A percentile compares a stretch with the other conserved stretches of the same genome.
These are phyloP conservation scores for Dissophora globulifera DNA, from an alignment of 192 early-diverging fungal genomes.

Conservation along the genomic window DNA sequence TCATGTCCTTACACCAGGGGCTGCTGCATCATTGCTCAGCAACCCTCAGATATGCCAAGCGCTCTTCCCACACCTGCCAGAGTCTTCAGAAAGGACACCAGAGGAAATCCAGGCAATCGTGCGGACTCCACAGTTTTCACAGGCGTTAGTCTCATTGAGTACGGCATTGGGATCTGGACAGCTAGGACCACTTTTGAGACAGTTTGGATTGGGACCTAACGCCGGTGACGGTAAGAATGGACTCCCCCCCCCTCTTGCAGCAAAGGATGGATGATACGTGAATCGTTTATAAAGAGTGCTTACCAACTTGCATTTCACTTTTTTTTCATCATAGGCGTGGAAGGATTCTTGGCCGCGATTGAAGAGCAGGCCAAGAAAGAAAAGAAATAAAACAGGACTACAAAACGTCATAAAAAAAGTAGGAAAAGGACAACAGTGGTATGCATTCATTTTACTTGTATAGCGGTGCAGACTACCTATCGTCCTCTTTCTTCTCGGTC, in stretches of 20 bases:
- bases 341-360: constrained; percentile 56
- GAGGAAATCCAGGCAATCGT: constrained; percentile 61
- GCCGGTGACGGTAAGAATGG: constrained; percentile 54
- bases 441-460: no score
- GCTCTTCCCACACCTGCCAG: constrained; percentile 61
- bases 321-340: constrained; percentile 43
- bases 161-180: constrained; percentile 62
- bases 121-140: constrained; percentile 61
- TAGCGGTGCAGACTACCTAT: neutral
- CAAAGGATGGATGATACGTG: neutral
- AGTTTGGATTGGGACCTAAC: constrained; percentile 61
- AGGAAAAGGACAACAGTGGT: no score
- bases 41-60: constrained; percentile 55
- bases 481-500: constrained; percentile 1
- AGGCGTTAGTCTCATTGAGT: constrained; percentile 62
- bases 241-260: neutral
- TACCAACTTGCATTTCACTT: neutral
- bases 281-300: no score
- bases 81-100: constrained; percentile 52
- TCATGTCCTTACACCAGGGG: constrained; percentile 52
- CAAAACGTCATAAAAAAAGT: no score
- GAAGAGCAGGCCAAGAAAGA: constrained; percentile 54
- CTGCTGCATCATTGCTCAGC: constrained; percentile 54
- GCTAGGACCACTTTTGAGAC: constrained; percentile 60
- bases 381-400: neutral